phyloP scores from a whole-genome alignment of 495 filamentous ascomycete species.

The Penicillium soppii region DNA sequence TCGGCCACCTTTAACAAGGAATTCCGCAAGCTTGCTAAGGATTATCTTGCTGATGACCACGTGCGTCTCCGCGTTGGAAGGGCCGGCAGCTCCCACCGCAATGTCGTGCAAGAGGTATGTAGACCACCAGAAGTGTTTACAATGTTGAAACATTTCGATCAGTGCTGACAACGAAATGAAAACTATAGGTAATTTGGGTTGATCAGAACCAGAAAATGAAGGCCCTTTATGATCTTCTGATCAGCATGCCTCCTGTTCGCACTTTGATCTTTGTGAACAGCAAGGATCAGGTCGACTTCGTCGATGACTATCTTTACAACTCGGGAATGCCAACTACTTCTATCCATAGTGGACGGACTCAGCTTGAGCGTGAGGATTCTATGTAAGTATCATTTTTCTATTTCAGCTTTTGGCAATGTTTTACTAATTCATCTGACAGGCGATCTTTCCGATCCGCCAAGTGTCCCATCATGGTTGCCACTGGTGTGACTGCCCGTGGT shows the following conservation, averaged over 20 bases:
- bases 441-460: constrained; percentile 75
- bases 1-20: constrained; percentile 86
- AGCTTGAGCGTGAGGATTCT: constrained; percentile 90
- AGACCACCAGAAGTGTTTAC: background rate
- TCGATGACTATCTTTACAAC: constrained; percentile 89
- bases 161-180: background rate
- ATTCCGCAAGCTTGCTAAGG: constrained; percentile 70
- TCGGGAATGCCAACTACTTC: constrained; percentile 74
- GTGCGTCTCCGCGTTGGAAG: constrained; percentile 83
- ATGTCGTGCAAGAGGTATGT: constrained; percentile 68
- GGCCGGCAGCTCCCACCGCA: constrained; percentile 72
- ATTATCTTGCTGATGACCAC: constrained; percentile 68
- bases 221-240: constrained; percentile 70
- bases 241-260: constrained; percentile 65
- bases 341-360: constrained; percentile 83
- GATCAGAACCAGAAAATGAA: constrained; percentile 62
- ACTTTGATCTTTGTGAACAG: constrained; percentile 90
- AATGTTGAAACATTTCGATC: background rate
- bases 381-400: constrained; percentile 54
- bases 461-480: constrained; percentile 78
- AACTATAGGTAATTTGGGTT: constrained; percentile 56
- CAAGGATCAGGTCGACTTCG: constrained; percentile 68
- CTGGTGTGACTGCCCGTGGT: constrained; percentile 83
- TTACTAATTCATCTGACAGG: constrained; percentile 31
- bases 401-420: background rate